Conservation (phyloP, 208 protist species). For the Acanthamoeba healyi region DNA sequence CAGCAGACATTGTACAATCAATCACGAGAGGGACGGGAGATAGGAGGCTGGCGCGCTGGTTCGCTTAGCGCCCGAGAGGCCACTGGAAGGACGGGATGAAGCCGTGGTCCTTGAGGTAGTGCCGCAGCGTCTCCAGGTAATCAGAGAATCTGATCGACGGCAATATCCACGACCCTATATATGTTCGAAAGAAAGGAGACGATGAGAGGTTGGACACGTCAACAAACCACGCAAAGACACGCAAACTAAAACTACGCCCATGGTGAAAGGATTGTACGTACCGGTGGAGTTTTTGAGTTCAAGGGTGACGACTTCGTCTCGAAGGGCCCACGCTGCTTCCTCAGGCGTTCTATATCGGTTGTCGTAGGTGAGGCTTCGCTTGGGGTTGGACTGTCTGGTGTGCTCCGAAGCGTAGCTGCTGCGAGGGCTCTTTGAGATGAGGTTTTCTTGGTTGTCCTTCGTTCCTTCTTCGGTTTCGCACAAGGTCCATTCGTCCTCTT, state of each 20-base stretch:
- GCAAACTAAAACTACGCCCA: too few relatives aligned
- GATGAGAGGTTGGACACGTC: too few relatives aligned
- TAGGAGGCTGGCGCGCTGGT: not conserved
- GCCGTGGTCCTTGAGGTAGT: slow-evolving; percentile 73
- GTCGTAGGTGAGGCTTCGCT: not conserved
- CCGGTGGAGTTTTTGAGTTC: slow-evolving; percentile 51
- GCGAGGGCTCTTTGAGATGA: not conserved
- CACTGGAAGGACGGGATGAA: slow-evolving; percentile 73
- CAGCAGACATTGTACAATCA: not conserved
- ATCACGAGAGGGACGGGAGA: not conserved
- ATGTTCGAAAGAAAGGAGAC: too few relatives aligned
- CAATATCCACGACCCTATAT: slow-evolving; percentile 39
- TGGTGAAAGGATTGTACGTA: too few relatives aligned
- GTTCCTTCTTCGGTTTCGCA: not conserved
- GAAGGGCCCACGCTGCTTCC: slow-evolving; percentile 51
- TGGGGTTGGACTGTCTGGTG: not conserved
- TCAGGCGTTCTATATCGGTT: not conserved
- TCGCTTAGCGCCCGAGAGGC: not conserved
- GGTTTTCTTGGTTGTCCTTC: not conserved
- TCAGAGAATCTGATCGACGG: slow-evolving; percentile 57
- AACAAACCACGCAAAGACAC: too few relatives aligned
- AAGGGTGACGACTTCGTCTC: slow-evolving; percentile 69
- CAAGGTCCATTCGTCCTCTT: slow-evolving; percentile 32
- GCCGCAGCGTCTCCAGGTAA: slow-evolving; percentile 58
- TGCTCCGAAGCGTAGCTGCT: not conserved